A percentile compares a stretch with the other conserved stretches of the same genome.
Conservation (phyloP, 2,329 filamentous ascomycete genomes). For the Bipolaris sorokiniana region DNA sequence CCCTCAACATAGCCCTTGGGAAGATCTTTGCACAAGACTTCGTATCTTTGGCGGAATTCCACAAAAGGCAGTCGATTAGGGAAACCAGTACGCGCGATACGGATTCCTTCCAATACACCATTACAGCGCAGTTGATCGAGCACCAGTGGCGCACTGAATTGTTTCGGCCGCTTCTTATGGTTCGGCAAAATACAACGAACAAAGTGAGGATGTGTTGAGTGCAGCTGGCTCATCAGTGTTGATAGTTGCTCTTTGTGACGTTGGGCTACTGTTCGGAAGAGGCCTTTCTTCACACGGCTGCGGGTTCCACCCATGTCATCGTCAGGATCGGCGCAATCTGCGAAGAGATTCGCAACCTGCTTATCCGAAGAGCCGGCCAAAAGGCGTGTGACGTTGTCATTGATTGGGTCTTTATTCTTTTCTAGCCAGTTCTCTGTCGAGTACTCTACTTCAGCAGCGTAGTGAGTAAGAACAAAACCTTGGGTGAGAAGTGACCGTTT, state of each 20-base stretch:
- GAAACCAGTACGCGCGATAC: slow-evolving; percentile 95
- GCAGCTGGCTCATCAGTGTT: slow-evolving; percentile 90
- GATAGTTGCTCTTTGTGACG: slow-evolving; percentile 98
- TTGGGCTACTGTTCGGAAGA: slow-evolving; percentile 96
- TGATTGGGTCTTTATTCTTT: slow-evolving; percentile 98
- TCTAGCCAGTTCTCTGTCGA: slow-evolving; percentile 94
- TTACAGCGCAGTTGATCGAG: slow-evolving; percentile 98
- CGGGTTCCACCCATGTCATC: slow-evolving; percentile 71
- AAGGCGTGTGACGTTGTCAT: slow-evolving; percentile 93
- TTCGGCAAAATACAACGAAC: slow-evolving; percentile 97
- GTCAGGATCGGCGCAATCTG: slow-evolving; percentile 82
- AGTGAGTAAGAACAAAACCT: slow-evolving; percentile 95
- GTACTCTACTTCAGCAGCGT: slow-evolving; percentile 97
- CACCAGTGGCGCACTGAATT: slow-evolving; percentile 89
- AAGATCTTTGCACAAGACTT: slow-evolving; percentile 86
- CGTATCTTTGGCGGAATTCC: slow-evolving; percentile 94
- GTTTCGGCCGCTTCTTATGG: slow-evolving; percentile 95
- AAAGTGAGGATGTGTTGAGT: slow-evolving; percentile 97
- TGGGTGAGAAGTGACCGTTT: slow-evolving; percentile 84
- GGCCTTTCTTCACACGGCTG: slow-evolving; percentile 91
- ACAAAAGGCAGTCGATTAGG: slow-evolving; percentile 90
- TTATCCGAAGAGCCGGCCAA: slow-evolving; percentile 81
- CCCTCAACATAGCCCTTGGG: slow-evolving; percentile 91
- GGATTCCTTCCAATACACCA: slow-evolving; percentile 97
- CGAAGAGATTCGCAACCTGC: slow-evolving; percentile 84